Percentiles rank a stretch among this genome's conserved stretches.
These are phyloP conservation scores for Fusarium euwallaceae DNA, from an alignment of 2,329 filamentous ascomycete genomes.

Conservation along the genomic window DNA sequence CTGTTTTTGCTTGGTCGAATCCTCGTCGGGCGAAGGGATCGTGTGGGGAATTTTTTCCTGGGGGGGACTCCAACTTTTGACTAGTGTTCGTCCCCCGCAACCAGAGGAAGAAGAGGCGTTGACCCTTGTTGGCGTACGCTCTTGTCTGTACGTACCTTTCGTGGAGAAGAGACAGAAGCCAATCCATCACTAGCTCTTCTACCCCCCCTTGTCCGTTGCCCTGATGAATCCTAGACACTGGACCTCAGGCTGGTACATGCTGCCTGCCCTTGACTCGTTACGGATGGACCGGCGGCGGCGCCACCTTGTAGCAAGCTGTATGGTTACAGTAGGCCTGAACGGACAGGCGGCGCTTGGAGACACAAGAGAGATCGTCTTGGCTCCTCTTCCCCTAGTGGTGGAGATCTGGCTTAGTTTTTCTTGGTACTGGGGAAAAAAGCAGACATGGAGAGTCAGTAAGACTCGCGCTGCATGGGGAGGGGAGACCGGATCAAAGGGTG, in stretches of 20 bases:
- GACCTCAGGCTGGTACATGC: slow-evolving; percentile 14
- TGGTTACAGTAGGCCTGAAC: slow-evolving; percentile 12
- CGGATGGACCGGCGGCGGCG: slow-evolving; percentile 27
- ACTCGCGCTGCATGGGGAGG: slow-evolving; percentile 22
- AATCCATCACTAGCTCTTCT: too few relatives aligned
- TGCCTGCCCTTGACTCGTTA: slow-evolving; percentile 31
- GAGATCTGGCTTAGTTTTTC: slow-evolving; percentile 32
- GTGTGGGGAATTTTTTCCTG: slow-evolving; percentile 44
- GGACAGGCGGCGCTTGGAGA: slow-evolving; percentile 38
- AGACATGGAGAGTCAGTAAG: neutral
- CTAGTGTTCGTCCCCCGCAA: slow-evolving; percentile 43
- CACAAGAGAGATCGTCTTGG: slow-evolving; percentile 9
- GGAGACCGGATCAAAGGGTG: slow-evolving; percentile 47
- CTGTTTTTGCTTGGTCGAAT: neutral
- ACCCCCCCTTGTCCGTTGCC: slow-evolving; percentile 1
- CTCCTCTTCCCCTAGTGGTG: slow-evolving; percentile 45
- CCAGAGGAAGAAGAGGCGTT: neutral
- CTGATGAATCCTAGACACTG: slow-evolving; percentile 36
- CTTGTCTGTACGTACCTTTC: neutral
- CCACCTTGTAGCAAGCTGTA: neutral
- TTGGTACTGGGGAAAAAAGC: slow-evolving; percentile 22
- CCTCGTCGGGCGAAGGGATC: slow-evolving; percentile 44
- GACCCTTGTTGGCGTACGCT: too few relatives aligned
- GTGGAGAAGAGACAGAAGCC: neutral
- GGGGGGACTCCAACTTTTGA: slow-evolving; percentile 39